Conservation (phyloP, 306 rosid genomes). For the Medicago ruthenica region DNA sequence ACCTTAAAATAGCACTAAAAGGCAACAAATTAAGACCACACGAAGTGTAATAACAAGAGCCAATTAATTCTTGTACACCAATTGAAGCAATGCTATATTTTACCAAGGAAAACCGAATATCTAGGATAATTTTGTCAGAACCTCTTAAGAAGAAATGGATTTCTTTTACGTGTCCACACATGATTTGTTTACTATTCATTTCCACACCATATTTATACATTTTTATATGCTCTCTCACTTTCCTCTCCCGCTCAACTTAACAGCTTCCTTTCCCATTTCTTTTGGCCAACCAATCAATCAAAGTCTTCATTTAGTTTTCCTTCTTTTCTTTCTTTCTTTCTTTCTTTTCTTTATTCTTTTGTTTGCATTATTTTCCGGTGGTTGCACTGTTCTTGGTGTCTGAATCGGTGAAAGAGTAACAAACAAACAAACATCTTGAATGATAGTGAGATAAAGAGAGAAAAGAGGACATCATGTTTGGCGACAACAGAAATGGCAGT, state of each 20-base stretch:
- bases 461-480: conserved; percentile 36
- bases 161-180: conserved; percentile 53
- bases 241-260: conserved; percentile 43
- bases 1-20: conserved; percentile 25
- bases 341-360: not conserved
- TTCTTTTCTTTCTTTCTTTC: not conserved
- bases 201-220: conserved; percentile 39
- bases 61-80: conserved; percentile 14
- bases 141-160: not conserved
- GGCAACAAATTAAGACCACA: conserved; percentile 9
- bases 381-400: conserved; percentile 21
- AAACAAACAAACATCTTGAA: conserved; percentile 5
- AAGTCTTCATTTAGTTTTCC: not conserved
- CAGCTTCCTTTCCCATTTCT: conserved; percentile 17
- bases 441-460: conserved; percentile 44
- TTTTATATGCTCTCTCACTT: conserved; percentile 10
- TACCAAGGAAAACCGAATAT: conserved; percentile 23
- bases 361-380: conserved; percentile 26
- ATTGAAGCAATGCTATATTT: conserved; percentile 23
- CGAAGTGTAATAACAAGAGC: not conserved
- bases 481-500: not conserved
- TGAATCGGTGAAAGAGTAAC: conserved; percentile 32
- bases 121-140: not conserved
- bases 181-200: not conserved
- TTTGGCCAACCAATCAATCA: conserved; percentile 30